Evolutionary conservation across 257 asterid species (phyloP), one percentile per base, ranked within the genome.

Genomic region (Pogostemon cablin): DNA sequence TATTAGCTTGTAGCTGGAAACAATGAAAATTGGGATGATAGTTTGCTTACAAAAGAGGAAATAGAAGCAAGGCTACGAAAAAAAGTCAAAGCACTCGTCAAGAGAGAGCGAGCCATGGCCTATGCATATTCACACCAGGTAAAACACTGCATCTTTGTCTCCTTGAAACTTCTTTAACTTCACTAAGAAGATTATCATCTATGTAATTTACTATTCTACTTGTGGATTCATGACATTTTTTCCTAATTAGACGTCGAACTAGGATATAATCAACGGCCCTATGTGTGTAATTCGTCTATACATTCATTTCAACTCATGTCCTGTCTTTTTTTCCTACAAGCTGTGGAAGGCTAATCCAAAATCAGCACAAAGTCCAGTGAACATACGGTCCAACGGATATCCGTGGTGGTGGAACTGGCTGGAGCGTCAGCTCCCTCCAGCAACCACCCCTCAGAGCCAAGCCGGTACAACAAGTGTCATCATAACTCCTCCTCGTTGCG

Each of bases 361-460:
- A 65, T 58, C 88, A 39, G 55, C 81, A 68, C 85, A 89, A 71
- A 64, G 72, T 40, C 64, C 78, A 3, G 61, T 72, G 34, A 87
- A 86, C 78, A 35, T 82, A 39, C 88, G 86, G 71, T 66, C 90
- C n/a, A 82, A 78, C 34, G 91, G 95, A 38, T 81, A 77, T 59
- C 97, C 98, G 0, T 85, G 92, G 96, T 93, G 96, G 99, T 87
- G 96, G 97, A 93, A 82, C 81, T 89, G 96, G 99, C 73, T 91
- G 48, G 96, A 91, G 62, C 92, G 84, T 15, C 88, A 86, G 75
- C 77, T 77, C 25, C 92, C 90, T 44, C 74, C 81, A 25, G 68
- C 75, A 71, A 73, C 75, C 54, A 59, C 76, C 12, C 57, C 90
- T 34, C 81, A 72, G 46, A 80, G 41, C 73, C 85, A 71, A 43